Evolutionary conservation across 495 filamentous ascomycete genomes (phyloP).

Genomic region (Cladorrhinum samala): DNA sequence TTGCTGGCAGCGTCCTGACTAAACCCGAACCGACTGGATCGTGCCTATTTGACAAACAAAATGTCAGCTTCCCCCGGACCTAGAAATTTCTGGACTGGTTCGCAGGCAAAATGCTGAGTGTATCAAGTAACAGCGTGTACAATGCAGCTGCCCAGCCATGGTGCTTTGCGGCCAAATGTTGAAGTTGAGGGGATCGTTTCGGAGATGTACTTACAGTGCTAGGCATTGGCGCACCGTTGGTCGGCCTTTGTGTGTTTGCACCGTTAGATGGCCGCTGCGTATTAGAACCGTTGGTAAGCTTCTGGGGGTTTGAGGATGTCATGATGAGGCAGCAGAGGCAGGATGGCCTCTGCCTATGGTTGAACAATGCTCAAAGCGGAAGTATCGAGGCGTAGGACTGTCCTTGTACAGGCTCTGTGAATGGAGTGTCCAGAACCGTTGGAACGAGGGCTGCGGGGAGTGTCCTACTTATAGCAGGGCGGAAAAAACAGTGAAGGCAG

Average conservation of each 20-base stretch:
- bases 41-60: neutral
- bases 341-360: neutral
- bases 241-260: slow-evolving; percentile 5
- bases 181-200: no score
- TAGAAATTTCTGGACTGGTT: no score
- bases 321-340: slow-evolving; percentile 2
- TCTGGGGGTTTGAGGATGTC: slow-evolving; percentile 8
- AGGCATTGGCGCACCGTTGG: slow-evolving; percentile 13
- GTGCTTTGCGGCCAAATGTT: neutral
- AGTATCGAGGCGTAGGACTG: neutral
- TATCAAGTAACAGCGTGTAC: no score
- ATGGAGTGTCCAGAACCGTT: neutral
- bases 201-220: slow-evolving; percentile 18
- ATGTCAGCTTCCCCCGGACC: slow-evolving; percentile 2
- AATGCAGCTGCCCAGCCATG: no score
- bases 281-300: neutral
- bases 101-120: no score
- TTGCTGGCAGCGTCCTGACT: slow-evolving; percentile 30
- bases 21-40: slow-evolving; percentile 4
- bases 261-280: no score
- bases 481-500: neutral
- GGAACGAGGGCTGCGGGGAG: no score
- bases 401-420: neutral
- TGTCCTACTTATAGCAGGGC: slow-evolving; percentile 4
- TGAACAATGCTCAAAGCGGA: neutral